phyloP scores from a whole-genome alignment of 1,284 basidiomycete genomes.

The Sporisorium scitamineum region DNA sequence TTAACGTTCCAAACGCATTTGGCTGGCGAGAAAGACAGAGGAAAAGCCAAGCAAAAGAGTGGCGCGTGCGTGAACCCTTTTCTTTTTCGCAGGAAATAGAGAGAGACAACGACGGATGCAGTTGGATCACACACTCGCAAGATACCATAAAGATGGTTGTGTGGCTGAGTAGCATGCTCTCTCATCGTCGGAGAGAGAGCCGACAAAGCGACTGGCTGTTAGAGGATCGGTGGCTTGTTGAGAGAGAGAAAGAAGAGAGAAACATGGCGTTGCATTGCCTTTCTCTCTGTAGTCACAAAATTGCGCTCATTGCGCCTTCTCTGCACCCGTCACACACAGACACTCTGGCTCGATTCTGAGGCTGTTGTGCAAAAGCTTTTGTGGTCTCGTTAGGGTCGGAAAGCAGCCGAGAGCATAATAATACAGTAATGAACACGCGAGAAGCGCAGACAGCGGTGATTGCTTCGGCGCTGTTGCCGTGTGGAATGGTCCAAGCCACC shows the following conservation, averaged over 20 bases:
- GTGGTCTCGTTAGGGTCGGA: background rate
- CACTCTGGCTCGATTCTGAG: background rate
- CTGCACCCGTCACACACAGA: background rate
- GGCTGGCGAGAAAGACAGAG: background rate
- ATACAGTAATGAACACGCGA: background rate
- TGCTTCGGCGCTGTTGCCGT: no score
- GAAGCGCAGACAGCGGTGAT: background rate
- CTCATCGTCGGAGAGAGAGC: no score
- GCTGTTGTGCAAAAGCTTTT: background rate
- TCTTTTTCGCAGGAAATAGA: no score
- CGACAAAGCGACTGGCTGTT: no score
- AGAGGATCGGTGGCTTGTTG: background rate
- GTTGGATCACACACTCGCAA: background rate
- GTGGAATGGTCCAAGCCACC: background rate
- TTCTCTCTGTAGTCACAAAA: background rate
- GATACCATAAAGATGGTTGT: background rate
- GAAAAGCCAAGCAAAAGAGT: background rate
- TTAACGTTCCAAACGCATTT: background rate
- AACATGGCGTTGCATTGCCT: background rate
- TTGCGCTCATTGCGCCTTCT: background rate
- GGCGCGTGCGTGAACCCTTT: constrained; percentile 12
- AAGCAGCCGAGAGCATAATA: background rate
- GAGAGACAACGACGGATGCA: background rate
- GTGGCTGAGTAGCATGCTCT: background rate
- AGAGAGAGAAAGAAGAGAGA: background rate